phyloP scores from a whole-genome alignment of 345 rosid genomes.

The Rhizophora apiculata region DNA sequence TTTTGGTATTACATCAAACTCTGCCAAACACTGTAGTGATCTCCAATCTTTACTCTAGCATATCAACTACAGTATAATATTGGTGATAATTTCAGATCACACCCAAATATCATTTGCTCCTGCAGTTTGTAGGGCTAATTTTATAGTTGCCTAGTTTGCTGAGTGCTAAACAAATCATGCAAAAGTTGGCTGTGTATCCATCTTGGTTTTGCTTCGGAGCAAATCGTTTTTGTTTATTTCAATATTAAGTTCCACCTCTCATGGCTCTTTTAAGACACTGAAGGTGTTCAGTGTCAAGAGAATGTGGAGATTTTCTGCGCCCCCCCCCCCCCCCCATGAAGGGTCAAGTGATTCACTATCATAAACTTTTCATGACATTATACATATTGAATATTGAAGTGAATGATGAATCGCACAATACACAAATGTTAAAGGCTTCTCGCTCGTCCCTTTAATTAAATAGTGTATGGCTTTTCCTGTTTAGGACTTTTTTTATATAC shows the following conservation, averaged over 20 bases:
- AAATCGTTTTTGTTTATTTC: constrained; percentile 9
- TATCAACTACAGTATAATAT: neutral
- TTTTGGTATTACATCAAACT: neutral
- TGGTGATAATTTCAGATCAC: neutral
- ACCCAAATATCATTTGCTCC: no score
- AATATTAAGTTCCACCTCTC: constrained; percentile 15
- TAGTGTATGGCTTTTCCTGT: neutral
- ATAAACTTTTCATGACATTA: constrained; percentile 8
- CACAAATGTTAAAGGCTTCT: constrained; percentile 31
- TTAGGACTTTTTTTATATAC: neutral
- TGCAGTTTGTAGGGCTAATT: neutral
- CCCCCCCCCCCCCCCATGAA: constrained; percentile 25
- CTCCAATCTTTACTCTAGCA: neutral
- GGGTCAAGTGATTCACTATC: constrained; percentile 11
- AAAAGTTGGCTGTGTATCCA: neutral
- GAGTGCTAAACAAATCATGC: constrained; percentile 5
- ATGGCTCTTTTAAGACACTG: constrained; percentile 27
- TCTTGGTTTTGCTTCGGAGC: neutral
- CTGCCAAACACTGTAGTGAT: neutral
- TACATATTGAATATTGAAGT: constrained; percentile 5
- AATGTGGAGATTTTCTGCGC: constrained; percentile 27
- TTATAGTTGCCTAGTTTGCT: neutral
- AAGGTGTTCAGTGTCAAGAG: no score
- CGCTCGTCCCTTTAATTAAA: constrained; percentile 9
- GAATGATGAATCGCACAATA: constrained; percentile 22